Base-by-base conservation (phyloP, 257 asterid genomes). In the Nicotiana undulata region DNA sequence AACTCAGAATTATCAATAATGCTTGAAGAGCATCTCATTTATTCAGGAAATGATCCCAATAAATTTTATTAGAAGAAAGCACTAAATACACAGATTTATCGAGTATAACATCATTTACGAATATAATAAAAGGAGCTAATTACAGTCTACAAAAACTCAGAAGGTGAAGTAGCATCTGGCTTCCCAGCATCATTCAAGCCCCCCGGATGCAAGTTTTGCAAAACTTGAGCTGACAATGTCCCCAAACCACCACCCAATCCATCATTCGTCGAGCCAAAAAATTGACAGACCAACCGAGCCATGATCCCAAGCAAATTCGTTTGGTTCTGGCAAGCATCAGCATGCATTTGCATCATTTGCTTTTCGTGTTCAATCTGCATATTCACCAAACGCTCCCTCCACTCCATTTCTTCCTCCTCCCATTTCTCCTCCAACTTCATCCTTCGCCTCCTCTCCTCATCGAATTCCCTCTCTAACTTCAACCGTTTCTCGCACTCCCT, bases 301-400 rank as follows among this genome's bases (percentile, higher is more conserved):
- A 91, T 83, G 4, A 87, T 87, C 24, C 97, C 96, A 0, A 95
- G 88, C 83, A 95, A 84, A 89, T 95, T 98, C 83, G 92, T 61
- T 63, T 95, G 99, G 70, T 90, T 93, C 87, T 95, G 99, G 88
- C 95, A 93, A 81, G 97, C 86, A 80, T 93, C 95, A 17, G 97
- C 92, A 49, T 93, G 97, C 92, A 95, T 88, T 84, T 94, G 98
- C 91, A 93, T 90, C 95, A 95, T 91, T 86, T 90, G 96, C 85
- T 91, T 95, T 90, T 95, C 98, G 46, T 95, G 97, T 68, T 93
- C 97, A 22, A 92, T 86, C 85, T 93, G 97, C 97, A 95, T 89
- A 68, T 83, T 90, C 5, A 92, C 83, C 86, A 93, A 84, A 81
- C 91, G 90, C 86, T 95, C 97, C 85, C 93, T 93, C 99, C 98